A percentile compares a stretch with the other conserved stretches of the same genome.
These are phyloP conservation scores for Dunaliella primolecta DNA, from an alignment of 139 green algal species.

Conservation along the genomic window DNA sequence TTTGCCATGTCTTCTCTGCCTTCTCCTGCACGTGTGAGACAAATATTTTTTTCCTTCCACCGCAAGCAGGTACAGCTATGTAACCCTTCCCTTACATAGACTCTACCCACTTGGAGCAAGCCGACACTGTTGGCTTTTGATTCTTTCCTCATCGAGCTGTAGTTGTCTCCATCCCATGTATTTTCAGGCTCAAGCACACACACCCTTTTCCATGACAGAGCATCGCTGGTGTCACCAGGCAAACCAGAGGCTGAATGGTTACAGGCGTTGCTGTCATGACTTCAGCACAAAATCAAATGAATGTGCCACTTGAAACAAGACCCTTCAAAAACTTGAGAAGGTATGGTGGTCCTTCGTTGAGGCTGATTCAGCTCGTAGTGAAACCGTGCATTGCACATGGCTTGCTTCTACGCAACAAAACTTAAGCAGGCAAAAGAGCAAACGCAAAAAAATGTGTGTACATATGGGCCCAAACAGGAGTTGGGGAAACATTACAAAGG, in stretches of 20 bases:
- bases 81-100: background rate
- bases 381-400: background rate
- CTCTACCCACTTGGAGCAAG: background rate
- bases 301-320: background rate
- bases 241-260: background rate
- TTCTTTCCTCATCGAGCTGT: no score
- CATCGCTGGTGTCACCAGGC: background rate
- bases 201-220: background rate
- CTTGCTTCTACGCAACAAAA: slow-evolving; percentile 3
- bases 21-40: no score
- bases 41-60: no score
- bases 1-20: no score
- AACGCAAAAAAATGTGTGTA: background rate
- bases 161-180: no score
- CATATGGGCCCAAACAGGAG: background rate
- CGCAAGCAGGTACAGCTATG: slow-evolving; percentile 1
- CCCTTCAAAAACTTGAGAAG: background rate
- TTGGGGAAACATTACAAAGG: background rate
- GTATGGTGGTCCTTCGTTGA: background rate
- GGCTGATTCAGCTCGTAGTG: no score
- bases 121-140: background rate
- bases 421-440: background rate
- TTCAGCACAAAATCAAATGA: background rate
- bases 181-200: no score
- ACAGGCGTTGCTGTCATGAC: background rate